phyloP scores from a whole-genome alignment of 768 basidiomycete species.

The Rhizopogon roseolus region DNA sequence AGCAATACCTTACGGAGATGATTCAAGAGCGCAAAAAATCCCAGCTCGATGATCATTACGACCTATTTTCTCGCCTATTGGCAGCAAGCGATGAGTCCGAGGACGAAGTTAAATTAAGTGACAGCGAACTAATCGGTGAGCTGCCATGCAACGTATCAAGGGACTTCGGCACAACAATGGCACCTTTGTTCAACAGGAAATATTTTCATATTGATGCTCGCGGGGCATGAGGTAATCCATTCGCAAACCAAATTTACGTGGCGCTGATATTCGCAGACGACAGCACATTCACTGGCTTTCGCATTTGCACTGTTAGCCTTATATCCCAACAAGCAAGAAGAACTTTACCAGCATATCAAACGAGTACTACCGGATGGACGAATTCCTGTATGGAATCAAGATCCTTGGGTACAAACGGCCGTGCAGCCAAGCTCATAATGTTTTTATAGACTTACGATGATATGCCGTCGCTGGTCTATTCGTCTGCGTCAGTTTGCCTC shows the following conservation, averaged over 20 bases:
- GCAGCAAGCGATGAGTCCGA: constrained; percentile 39
- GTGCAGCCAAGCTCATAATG: neutral
- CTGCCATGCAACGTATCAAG: neutral
- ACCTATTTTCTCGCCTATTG: constrained; percentile 49
- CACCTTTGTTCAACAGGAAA: constrained; percentile 21
- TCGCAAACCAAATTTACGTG: neutral
- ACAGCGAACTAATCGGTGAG: constrained; percentile 38
- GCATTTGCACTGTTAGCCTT: constrained; percentile 32
- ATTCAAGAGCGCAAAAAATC: constrained; percentile 36
- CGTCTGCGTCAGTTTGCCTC: constrained; percentile 17
- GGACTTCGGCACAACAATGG: neutral
- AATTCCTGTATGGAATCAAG: constrained; percentile 16
- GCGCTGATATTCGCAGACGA: constrained; percentile 17
- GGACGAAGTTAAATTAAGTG: constrained; percentile 28
- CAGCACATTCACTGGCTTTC: constrained; percentile 28
- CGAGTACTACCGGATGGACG: constrained; percentile 17
- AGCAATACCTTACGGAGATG: constrained; percentile 51
- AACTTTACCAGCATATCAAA: constrained; percentile 28
- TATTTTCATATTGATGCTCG: constrained; percentile 42
- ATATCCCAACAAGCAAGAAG: constrained; percentile 37
- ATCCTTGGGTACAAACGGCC: neutral
- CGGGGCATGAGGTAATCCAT: constrained; percentile 50
- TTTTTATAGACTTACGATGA: constrained; percentile 25
- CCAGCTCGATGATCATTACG: constrained; percentile 35
- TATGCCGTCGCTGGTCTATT: constrained; percentile 17